Percentiles rank a stretch among this genome's conserved stretches.
Conservation (phyloP, 2,329 filamentous ascomycete genomes). For the Cladosporium sp. region DNA sequence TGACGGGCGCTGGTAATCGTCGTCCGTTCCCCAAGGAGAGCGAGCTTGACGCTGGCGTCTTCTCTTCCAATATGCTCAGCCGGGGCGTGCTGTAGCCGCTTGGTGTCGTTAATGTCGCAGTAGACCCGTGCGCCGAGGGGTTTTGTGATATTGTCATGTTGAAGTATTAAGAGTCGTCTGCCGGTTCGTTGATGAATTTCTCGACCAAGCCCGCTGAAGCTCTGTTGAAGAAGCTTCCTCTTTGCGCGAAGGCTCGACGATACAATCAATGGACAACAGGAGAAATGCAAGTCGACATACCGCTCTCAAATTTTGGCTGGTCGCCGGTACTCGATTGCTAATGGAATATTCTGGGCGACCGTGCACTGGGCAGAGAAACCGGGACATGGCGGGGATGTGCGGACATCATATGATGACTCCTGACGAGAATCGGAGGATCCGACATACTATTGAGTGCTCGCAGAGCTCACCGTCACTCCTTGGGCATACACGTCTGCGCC, state of each 20-base stretch:
- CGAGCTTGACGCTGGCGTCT: background rate
- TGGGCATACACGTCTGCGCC: background rate
- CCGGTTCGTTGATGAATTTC: background rate
- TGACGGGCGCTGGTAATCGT: background rate
- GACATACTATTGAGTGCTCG: background rate
- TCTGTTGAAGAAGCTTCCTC: conserved; percentile 20
- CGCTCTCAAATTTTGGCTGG: conserved; percentile 10
- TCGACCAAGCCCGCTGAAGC: conserved; percentile 7
- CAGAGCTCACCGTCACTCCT: background rate
- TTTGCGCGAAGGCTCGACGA: background rate
- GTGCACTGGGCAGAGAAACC: conserved; percentile 8
- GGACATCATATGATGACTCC: conserved; percentile 9
- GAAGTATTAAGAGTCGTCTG: background rate
- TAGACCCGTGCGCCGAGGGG: conserved; percentile 5
- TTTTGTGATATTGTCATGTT: conserved; percentile 13
- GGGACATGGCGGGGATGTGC: conserved; percentile 19
- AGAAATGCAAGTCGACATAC: background rate
- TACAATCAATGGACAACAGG: background rate
- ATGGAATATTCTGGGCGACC: conserved; percentile 6
- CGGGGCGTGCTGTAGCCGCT: conserved; percentile 16
- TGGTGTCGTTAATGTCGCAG: conserved; percentile 10
- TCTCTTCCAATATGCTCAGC: background rate
- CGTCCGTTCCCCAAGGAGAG: background rate
- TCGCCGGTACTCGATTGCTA: conserved; percentile 13
- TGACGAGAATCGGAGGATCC: background rate